Base-by-base conservation (phyloP, 2,329 filamentous ascomycete species). In the Ophiostoma tasmaniense region DNA sequence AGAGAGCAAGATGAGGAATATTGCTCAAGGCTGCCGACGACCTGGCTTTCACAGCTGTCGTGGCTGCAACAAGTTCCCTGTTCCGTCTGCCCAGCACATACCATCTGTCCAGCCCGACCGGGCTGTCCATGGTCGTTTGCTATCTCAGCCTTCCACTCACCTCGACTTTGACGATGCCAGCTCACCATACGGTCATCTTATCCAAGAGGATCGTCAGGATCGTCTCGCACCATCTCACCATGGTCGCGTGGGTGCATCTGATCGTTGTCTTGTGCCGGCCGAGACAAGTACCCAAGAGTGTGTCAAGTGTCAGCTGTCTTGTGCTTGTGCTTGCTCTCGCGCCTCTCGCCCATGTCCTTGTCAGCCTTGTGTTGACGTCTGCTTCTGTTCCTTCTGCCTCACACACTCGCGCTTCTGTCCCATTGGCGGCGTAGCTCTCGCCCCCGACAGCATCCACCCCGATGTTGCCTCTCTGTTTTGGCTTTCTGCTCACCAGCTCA, bases 111-210 rank as follows among this genome's bases (percentile, higher is more conserved):
- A n/a, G n/a, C n/a, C n/a, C n/a, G n/a, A 22, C 45, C 14, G 7
- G 22, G 7, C 45, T 22, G n/a, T 55, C 50, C n/a, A 22, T 8
- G 11, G 55, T 20, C 25, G 17, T 45, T 17, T 45, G 42, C 52
- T 30, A 20, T 14, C 59, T 62, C 11, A 35, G 28, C 30, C 59
- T 14, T 30, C 3, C 30, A 62, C 59, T 2, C 3, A 37, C 4
- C 33, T 64, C 61, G 61, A 39, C 61, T 64, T 39, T 64, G 61
- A 64, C 33, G 33, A 64, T 14, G 61, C 39, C 30, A 37, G n/a
- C 61, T 8, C 61, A 10, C 61, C 61, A 33, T 64, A 64, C 22
- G 61, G 61, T n/a, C 61, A 64, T n/a, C 30, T 64, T 8, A n/a
- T 64, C 8, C 33, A 35, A n/a, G n/a, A n/a, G n/a, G n/a, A n/a